A percentile compares a stretch with the other conserved stretches of the same genome.
These are phyloP conservation scores for Sungouiella thailandica DNA, from an alignment of 805 yeast genomes.

Conservation along the genomic window DNA sequence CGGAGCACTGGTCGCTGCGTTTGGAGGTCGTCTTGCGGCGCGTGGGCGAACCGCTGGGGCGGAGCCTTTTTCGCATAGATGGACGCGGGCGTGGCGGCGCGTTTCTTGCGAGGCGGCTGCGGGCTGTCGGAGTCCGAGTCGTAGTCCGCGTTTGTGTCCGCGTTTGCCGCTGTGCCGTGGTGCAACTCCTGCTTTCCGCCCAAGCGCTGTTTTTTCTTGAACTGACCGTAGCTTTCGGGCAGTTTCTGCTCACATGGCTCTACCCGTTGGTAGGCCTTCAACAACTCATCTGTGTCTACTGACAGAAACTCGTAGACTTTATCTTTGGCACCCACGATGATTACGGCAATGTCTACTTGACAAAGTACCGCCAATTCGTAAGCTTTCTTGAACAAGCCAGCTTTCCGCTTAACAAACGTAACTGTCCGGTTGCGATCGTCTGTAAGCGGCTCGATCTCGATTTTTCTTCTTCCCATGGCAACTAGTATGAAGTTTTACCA, in stretches of 20 bases:
- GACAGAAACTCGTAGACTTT: conserved; percentile 83
- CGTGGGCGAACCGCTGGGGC: conserved; percentile 7
- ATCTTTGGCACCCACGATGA: conserved; percentile 78
- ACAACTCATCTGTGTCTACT: conserved; percentile 44
- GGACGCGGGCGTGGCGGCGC: conserved; percentile 6
- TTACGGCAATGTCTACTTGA: conserved; percentile 88
- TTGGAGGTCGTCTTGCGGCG: conserved; percentile 9
- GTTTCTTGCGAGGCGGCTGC: conserved; percentile 28
- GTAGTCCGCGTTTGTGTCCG: conserved; percentile 14
- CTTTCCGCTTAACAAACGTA: conserved; percentile 90
- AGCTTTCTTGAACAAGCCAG: conserved; percentile 86
- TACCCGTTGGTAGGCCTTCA: conserved; percentile 18
- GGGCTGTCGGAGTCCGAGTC: conserved; percentile 33
- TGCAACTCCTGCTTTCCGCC: conserved; percentile 16
- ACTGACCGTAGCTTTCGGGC: conserved; percentile 65
- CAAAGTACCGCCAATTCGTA: conserved; percentile 85
- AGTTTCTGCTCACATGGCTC: conserved; percentile 54
- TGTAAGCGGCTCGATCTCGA: conserved; percentile 82
- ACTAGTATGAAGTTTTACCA: too few species aligned
- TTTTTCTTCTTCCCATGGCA: conserved; percentile 95
- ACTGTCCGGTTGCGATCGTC: conserved; percentile 85
- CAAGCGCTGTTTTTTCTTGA: conserved; percentile 35
- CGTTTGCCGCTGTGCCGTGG: conserved; percentile 18
- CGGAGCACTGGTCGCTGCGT: conserved; percentile 52
- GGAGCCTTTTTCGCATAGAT: conserved; percentile 10